Evolutionary conservation across 257 asterid genomes (phyloP).

Genomic region (Solanum medicagineum): DNA sequence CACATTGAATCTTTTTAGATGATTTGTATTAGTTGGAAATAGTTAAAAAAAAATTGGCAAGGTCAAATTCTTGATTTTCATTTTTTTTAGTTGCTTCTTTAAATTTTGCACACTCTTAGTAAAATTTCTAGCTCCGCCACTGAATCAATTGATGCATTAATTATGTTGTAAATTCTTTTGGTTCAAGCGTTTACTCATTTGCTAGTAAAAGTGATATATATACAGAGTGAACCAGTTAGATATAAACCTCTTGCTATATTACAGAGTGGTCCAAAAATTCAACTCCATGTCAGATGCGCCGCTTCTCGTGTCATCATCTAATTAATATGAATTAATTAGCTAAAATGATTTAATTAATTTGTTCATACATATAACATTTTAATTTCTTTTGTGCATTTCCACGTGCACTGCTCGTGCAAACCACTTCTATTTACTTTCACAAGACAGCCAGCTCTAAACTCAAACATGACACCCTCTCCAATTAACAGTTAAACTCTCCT

Average conservation of each 20-base stretch:
- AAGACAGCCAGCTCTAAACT: slow-evolving; percentile 1
- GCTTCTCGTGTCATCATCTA: not conserved
- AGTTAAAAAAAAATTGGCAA: no score
- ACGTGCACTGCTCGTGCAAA: slow-evolving; percentile 19
- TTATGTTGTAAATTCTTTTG: no score
- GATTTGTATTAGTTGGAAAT: no score
- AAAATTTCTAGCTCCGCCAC: no score
- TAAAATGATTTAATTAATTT: not conserved
- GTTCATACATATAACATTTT: not conserved
- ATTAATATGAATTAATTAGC: not conserved
- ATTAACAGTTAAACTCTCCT: not conserved
- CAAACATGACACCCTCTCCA: not conserved
- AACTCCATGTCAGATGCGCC: not conserved
- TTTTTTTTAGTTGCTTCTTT: no score
- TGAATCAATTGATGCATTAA: no score
- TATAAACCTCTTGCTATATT: no score
- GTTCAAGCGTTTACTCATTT: not conserved
- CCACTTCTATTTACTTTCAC: slow-evolving; percentile 15
- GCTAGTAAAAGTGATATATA: no score
- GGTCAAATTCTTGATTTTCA: no score
- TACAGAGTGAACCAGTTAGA: no score
- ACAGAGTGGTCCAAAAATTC: not conserved
- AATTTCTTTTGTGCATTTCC: not conserved
- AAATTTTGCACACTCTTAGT: no score
- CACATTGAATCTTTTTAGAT: no score